Evolutionary conservation across 2,329 filamentous ascomycete genomes (phyloP).

Genomic region (Arthrobotrys sphaeroides): DNA sequence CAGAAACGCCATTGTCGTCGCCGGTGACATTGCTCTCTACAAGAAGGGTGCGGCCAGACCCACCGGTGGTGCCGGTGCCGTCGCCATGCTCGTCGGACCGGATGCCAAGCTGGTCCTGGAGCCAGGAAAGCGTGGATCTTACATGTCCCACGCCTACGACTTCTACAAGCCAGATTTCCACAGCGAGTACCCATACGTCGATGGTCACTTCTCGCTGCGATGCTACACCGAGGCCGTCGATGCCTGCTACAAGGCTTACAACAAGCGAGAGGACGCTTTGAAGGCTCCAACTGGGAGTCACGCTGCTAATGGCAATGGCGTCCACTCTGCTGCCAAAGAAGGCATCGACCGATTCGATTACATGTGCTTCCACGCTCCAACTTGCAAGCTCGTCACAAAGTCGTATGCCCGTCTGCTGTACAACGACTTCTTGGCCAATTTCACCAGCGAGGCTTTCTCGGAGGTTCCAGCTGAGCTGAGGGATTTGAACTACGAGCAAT

Average conservation of each 20-base stretch:
- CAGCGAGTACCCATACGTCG: constrained; percentile 86
- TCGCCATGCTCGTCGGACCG: constrained; percentile 81
- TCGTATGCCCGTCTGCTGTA: constrained; percentile 84
- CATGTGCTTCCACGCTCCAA: constrained; percentile 82
- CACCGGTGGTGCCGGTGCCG: constrained; percentile 80
- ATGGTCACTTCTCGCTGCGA: constrained; percentile 82
- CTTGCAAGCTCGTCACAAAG: constrained; percentile 87
- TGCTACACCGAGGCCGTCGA: constrained; percentile 86
- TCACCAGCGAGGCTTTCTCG: constrained; percentile 73
- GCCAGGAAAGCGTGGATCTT: constrained; percentile 79
- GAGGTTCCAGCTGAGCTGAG: constrained; percentile 80
- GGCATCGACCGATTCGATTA: constrained; percentile 83
- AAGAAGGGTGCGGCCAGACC: constrained; percentile 83
- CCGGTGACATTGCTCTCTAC: constrained; percentile 85
- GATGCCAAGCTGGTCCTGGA: constrained; percentile 80
- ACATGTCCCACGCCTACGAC: constrained; percentile 86
- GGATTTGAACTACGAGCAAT: constrained; percentile 81
- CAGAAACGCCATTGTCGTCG: constrained; percentile 79
- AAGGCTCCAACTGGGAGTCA: constrained; percentile 64
- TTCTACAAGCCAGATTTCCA: constrained; percentile 91
- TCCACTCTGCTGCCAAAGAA: constrained; percentile 66
- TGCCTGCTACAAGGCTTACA: constrained; percentile 82
- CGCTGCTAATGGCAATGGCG: constrained; percentile 61
- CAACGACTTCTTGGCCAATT: constrained; percentile 81
- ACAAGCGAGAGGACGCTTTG: constrained; percentile 73